Evolutionary conservation across 805 yeast species (phyloP), one percentile per base, ranked within the genome.

Genomic region (Grigorovia transvaalensis): DNA sequence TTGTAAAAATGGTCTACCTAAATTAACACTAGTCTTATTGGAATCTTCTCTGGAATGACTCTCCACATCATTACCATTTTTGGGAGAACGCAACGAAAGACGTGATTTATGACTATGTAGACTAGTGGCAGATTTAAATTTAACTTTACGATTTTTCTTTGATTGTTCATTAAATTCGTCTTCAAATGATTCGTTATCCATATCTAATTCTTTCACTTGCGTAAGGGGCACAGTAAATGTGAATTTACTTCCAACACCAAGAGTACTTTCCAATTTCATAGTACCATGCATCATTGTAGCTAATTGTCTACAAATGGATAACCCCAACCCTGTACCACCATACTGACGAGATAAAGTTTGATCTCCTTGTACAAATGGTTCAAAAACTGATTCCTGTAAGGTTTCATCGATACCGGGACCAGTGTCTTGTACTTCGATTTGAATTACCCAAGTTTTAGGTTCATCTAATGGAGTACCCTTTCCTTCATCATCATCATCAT

Each of bases 281-380:
- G 88, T 81, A 52, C 99, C 96, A 52, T 82, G 77, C 98, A 91
- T 91, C 81, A 90, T 80, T 40, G 77, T 78, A 0, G 96, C 96
- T 54, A 93, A 77, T 67, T 91, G 97, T 53, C 88, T 75, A 69
- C 97, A 93, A 61, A 91, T 91, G 0, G 84, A 78, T 45, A 91
- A 75, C 1, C 99, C 99, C 47, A 91, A 73, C 1, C 98, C 99
- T 0, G 97, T 93, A 58, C 99, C 99, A 53, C 98, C 97, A 63
- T 85, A 84, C 52, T 90, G 87, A 62, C 96, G 76, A 5, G 96
- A 86, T 29, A 88, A 73, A 0, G 96, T 88, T 66, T 89, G 96
- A 63, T 91, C 98, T 50, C 98, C 99, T 70, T 91, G 99, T 18
- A 90, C 89, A 72, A 91, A 91, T 1, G 98, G 97, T 61, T 93